phyloP scores from a whole-genome alignment of 768 basidiomycete genomes.

The Xerocomus brunneocitrinus region DNA sequence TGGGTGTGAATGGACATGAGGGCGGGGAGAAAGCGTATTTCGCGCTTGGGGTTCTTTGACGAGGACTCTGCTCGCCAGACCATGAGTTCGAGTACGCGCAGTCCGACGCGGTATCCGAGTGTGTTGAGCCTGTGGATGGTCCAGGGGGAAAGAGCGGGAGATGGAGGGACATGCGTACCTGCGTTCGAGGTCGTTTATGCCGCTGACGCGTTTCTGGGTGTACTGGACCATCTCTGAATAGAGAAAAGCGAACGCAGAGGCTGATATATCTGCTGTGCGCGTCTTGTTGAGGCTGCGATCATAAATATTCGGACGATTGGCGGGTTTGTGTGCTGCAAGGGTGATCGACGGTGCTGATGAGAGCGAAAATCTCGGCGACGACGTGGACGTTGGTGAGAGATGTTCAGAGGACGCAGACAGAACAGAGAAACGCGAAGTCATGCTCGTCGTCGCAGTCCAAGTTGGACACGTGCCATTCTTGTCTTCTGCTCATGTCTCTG shows the following conservation, averaged over 20 bases:
- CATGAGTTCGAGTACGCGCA: slow-evolving; percentile 82
- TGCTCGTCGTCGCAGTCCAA: slow-evolving; percentile 35
- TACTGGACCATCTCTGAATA: slow-evolving; percentile 95
- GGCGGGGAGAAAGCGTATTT: slow-evolving; percentile 84
- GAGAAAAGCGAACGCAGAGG: slow-evolving; percentile 81
- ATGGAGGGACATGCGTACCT: slow-evolving; percentile 48
- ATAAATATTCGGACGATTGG: slow-evolving; percentile 71
- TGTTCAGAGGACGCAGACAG: slow-evolving; percentile 53
- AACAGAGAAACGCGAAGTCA: slow-evolving; percentile 66
- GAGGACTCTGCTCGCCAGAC: slow-evolving; percentile 72
- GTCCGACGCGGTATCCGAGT: slow-evolving; percentile 89
- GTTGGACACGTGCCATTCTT: background rate
- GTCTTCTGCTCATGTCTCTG: slow-evolving; percentile 24
- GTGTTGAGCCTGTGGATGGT: slow-evolving; percentile 66
- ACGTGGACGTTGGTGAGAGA: slow-evolving; percentile 47
- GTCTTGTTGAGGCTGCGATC: slow-evolving; percentile 89
- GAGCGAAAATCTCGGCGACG: slow-evolving; percentile 68
- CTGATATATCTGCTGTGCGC: slow-evolving; percentile 75
- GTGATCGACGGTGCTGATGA: slow-evolving; percentile 49
- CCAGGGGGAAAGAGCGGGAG: background rate
- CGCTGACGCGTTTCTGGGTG: slow-evolving; percentile 91
- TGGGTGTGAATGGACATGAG: slow-evolving; percentile 94
- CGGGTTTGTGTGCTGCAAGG: slow-evolving; percentile 33
- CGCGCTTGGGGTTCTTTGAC: slow-evolving; percentile 88
- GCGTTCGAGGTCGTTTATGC: slow-evolving; percentile 92